Evolutionary conservation across 768 basidiomycete genomes (phyloP).

Genomic region (Kwoniella dendrophila): DNA sequence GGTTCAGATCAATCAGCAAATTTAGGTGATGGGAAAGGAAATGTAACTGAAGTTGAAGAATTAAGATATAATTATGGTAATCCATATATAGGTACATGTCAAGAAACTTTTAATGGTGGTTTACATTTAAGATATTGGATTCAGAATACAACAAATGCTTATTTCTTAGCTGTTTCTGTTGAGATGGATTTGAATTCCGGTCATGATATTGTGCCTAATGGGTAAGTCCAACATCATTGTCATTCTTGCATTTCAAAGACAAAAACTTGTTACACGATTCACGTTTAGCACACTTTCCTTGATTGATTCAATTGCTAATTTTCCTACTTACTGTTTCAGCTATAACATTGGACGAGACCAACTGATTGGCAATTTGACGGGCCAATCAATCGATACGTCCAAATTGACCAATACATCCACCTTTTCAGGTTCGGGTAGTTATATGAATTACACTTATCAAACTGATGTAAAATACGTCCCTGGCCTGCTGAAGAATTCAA

Average conservation of each 20-base stretch:
- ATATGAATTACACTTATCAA: constrained; percentile 70
- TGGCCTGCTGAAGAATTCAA: constrained; percentile 71
- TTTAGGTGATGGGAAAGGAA: constrained; percentile 80
- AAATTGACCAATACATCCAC: constrained; percentile 65
- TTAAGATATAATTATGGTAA: constrained; percentile 84
- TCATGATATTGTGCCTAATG: constrained; percentile 75
- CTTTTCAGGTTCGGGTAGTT: constrained; percentile 68
- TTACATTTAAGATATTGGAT: constrained; percentile 87
- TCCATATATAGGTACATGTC: constrained; percentile 76
- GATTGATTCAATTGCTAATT: neutral
- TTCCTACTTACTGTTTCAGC: constrained; percentile 55
- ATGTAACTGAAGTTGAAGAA: constrained; percentile 74
- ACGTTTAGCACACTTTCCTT: neutral
- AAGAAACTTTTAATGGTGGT: constrained; percentile 82
- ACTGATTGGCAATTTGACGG: constrained; percentile 80
- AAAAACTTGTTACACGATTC: neutral
- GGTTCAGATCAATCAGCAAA: constrained; percentile 68
- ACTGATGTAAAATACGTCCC: constrained; percentile 70
- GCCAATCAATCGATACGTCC: constrained; percentile 17
- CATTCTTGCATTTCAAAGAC: neutral
- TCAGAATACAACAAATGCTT: constrained; percentile 64
- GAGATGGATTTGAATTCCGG: constrained; percentile 57
- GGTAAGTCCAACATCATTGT: constrained; percentile 56
- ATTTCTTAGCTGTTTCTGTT: constrained; percentile 48
- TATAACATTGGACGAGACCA: constrained; percentile 83